These are phyloP conservation scores for Candida ovalis DNA, from an alignment of 805 yeast genomes.

Conservation along the genomic window DNA sequence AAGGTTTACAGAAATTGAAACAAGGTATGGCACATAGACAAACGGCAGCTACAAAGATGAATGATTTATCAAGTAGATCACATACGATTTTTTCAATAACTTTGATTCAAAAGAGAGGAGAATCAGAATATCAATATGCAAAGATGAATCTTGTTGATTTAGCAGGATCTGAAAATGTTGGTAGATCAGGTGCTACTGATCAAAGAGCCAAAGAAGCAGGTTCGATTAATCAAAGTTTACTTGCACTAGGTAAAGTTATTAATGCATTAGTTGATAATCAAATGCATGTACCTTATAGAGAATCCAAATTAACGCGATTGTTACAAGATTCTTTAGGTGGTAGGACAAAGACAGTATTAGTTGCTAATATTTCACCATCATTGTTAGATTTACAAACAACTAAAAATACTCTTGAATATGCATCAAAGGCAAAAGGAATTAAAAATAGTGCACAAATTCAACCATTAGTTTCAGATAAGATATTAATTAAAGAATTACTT, in stretches of 20 bases:
- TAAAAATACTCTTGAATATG: conserved; percentile 50
- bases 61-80: conserved; percentile 69
- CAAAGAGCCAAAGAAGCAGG: conserved; percentile 93
- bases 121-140: conserved; percentile 27
- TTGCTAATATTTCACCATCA: conserved; percentile 81
- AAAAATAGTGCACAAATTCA: conserved; percentile 50
- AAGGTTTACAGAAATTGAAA: conserved; percentile 53
- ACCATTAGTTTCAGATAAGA: conserved; percentile 39
- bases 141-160: conserved; percentile 75
- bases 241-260: conserved; percentile 87
- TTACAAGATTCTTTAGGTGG: conserved; percentile 82
- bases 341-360: conserved; percentile 80
- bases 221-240: conserved; percentile 79
- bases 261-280: conserved; percentile 61
- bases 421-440: conserved; percentile 53
- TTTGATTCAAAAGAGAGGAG: conserved; percentile 41
- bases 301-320: conserved; percentile 70
- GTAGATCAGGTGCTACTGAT: conserved; percentile 80
- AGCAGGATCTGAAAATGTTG: conserved; percentile 93
- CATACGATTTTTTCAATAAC: conserved; percentile 72
- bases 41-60: conserved; percentile 71
- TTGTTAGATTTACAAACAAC: conserved; percentile 46
- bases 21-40: conserved; percentile 57
- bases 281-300: conserved; percentile 73
- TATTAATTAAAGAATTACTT: conserved; percentile 42